These are phyloP conservation scores for Cytospora piceicola DNA, from an alignment of 2,329 filamentous ascomycete genomes.

Conservation along the genomic window DNA sequence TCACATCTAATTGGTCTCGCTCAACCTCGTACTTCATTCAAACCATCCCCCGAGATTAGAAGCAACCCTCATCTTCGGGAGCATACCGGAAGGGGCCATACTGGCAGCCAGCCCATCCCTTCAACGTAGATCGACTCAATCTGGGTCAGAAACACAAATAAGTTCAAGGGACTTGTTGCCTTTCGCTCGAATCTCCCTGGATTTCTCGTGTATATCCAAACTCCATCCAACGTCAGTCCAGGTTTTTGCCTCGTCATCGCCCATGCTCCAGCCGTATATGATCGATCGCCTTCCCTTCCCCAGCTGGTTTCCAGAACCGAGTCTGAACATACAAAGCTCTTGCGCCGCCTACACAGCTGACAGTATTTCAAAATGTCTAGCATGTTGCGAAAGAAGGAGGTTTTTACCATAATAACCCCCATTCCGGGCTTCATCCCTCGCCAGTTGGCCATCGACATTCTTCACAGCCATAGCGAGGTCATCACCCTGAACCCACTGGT, in stretches of 20 bases:
- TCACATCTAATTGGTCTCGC: not conserved
- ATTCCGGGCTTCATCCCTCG: conserved; percentile 72
- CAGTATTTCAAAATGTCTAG: conserved; percentile 27
- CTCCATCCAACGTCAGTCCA: conserved; percentile 16
- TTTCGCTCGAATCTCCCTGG: not conserved
- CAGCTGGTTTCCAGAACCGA: not conserved
- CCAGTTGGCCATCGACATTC: conserved; percentile 72
- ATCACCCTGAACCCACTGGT: conserved; percentile 74
- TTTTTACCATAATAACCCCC: conserved; percentile 70
- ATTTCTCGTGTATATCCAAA: not conserved
- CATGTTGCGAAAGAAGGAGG: conserved; percentile 66
- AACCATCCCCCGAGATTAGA: conserved; percentile 10
- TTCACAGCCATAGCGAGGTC: conserved; percentile 71
- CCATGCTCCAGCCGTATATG: conserved; percentile 12
- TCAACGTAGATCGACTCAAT: conserved; percentile 8
- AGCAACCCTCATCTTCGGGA: conserved; percentile 6
- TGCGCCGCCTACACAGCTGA: conserved; percentile 18
- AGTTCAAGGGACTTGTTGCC: conserved; percentile 2
- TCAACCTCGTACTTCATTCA: conserved; percentile 1
- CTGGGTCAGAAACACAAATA: conserved; percentile 7
- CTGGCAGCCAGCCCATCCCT: not conserved
- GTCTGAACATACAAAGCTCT: not conserved
- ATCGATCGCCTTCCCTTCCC: conserved; percentile 14
- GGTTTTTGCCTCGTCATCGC: conserved; percentile 7
- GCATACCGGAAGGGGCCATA: not conserved